A percentile compares a stretch with the other conserved stretches of the same genome.
Evolutionary conservation across 768 basidiomycete species (phyloP).

Genomic region (Russula compacta): DNA sequence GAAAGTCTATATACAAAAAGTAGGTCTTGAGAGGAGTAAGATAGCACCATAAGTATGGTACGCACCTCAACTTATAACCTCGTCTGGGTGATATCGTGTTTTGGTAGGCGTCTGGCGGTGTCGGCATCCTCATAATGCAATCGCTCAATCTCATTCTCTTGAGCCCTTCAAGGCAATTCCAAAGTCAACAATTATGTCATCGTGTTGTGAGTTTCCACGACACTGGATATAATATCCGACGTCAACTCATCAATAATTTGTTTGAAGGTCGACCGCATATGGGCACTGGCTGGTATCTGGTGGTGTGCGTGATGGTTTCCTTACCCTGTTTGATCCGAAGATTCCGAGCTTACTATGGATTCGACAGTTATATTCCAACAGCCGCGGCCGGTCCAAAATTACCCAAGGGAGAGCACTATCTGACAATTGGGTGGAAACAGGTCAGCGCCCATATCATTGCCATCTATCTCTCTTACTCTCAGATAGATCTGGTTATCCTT

Average conservation of each 20-base stretch:
- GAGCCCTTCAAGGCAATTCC: conserved; percentile 47
- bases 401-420: conserved; percentile 65
- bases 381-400: conserved; percentile 70
- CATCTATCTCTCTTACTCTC: neutral
- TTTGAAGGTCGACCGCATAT: conserved; percentile 54
- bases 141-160: conserved; percentile 63
- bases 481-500: conserved; percentile 64
- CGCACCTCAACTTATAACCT: neutral
- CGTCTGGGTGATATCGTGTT: neutral
- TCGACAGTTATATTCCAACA: conserved; percentile 69
- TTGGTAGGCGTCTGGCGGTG: conserved; percentile 59
- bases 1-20: conserved; percentile 63
- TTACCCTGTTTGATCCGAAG: neutral
- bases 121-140: conserved; percentile 60
- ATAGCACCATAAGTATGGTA: conserved; percentile 78
- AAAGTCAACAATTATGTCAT: conserved; percentile 68
- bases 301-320: conserved; percentile 53
- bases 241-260: neutral
- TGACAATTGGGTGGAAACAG: conserved; percentile 84
- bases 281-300: conserved; percentile 76
- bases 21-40: conserved; percentile 74
- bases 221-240: too few relatives aligned
- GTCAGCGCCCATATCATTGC: conserved; percentile 25
- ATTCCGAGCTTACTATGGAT: neutral
- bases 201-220: conserved; percentile 41